Percentiles rank a stretch among this genome's conserved stretches.
phyloP scores from a whole-genome alignment of 805 yeast genomes.

The Candida coleopterorum region DNA sequence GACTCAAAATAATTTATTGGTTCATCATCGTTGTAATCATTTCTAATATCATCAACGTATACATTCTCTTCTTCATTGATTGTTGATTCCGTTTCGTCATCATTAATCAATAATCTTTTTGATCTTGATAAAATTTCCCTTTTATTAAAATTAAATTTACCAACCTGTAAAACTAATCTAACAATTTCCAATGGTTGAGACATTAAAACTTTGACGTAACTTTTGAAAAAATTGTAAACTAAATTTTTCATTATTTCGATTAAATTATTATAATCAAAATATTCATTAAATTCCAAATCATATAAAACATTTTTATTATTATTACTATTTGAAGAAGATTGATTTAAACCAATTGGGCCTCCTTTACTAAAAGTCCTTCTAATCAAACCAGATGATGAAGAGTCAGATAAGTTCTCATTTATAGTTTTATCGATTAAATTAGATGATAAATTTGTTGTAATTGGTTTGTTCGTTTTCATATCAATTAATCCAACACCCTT shows the following conservation, averaged over 20 bases:
- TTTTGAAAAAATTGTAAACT: constrained; percentile 56
- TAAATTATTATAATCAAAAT: constrained; percentile 55
- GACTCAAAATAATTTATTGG: constrained; percentile 36
- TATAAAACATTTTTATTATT: constrained; percentile 41
- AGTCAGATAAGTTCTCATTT: constrained; percentile 7
- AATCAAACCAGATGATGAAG: constrained; percentile 7
- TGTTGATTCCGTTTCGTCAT: constrained; percentile 4
- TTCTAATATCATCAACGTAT: not conserved
- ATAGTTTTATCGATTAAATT: constrained; percentile 13
- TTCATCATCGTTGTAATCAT: constrained; percentile 14
- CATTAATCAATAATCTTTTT: constrained; percentile 13
- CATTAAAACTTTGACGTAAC: constrained; percentile 62
- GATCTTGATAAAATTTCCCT: constrained; percentile 6
- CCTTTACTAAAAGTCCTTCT: constrained; percentile 8
- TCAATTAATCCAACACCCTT: constrained; percentile 61
- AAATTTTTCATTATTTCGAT: constrained; percentile 54
- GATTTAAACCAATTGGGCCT: constrained; percentile 8
- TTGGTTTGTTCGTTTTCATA: constrained; percentile 35
- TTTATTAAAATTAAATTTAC: constrained; percentile 44
- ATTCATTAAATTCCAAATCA: constrained; percentile 63
- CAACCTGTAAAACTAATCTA: constrained; percentile 74
- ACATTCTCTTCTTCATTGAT: constrained; percentile 3
- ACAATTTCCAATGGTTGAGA: constrained; percentile 89
- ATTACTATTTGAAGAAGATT: not conserved
- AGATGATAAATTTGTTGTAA: constrained; percentile 24